Percentiles rank a stretch among this genome's conserved stretches.
Conservation (phyloP, 495 filamentous ascomycete genomes). For the Bryoglossum gracile region DNA sequence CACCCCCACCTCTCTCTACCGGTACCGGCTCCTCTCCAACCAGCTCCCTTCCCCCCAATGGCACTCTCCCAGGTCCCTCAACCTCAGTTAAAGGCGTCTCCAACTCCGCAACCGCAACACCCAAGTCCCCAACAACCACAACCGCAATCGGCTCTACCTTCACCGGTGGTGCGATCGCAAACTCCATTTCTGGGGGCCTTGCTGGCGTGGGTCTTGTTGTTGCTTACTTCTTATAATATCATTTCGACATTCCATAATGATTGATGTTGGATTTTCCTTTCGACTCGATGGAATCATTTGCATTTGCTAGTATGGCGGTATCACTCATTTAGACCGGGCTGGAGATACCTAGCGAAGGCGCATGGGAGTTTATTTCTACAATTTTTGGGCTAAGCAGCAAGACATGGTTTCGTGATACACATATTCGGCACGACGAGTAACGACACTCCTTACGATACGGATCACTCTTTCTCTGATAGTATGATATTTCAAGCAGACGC, state of each 20-base stretch:
- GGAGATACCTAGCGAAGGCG: background rate
- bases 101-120: background rate
- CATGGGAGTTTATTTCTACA: background rate
- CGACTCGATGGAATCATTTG: too few species aligned
- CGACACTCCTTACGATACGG: background rate
- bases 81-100: background rate
- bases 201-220: background rate
- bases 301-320: too few species aligned
- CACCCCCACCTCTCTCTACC: background rate
- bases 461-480: too few species aligned
- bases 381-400: background rate
- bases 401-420: background rate
- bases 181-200: background rate
- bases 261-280: too few species aligned
- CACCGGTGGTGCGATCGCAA: background rate
- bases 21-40: background rate
- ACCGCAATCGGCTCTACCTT: background rate
- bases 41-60: background rate
- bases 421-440: background rate
- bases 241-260: background rate
- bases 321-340: too few species aligned
- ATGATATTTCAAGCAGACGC: too few species aligned
- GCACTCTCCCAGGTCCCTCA: background rate
- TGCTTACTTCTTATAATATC: background rate
- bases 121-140: background rate